Evolutionary conservation across 352 stramenopile species (phyloP).

Genomic region (Plasmopara viticola): DNA sequence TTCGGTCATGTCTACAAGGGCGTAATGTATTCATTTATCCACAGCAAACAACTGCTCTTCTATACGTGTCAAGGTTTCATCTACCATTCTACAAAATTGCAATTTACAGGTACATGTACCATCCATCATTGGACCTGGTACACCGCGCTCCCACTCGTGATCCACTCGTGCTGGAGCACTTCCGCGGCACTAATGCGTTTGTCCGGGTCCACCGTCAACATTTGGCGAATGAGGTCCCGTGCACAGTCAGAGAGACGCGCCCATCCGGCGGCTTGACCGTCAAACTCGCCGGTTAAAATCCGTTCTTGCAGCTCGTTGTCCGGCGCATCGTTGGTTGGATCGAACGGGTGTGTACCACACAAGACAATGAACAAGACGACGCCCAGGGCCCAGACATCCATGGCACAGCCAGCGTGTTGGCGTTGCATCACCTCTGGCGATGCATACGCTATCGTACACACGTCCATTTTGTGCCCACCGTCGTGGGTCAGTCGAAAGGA

Average conservation of each 20-base stretch:
- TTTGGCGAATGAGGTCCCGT: constrained; percentile 33
- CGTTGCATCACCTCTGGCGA: constrained; percentile 38
- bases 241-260: constrained; percentile 33
- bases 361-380: constrained; percentile 55
- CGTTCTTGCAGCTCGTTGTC: constrained; percentile 34
- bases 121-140: neutral
- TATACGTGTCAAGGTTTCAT: constrained; percentile 4
- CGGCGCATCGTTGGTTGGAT: constrained; percentile 41
- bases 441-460: constrained; percentile 34
- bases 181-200: constrained; percentile 37
- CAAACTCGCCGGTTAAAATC: constrained; percentile 37
- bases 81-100: neutral
- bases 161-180: constrained; percentile 50
- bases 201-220: constrained; percentile 38
- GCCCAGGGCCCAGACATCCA: constrained; percentile 54
- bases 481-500: constrained; percentile 33
- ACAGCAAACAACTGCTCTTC: neutral
- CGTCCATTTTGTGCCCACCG: constrained; percentile 10
- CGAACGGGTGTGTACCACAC: constrained; percentile 47
- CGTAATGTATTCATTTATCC: too few relatives aligned
- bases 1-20: too few relatives aligned
- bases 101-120: neutral
- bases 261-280: constrained; percentile 29
- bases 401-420: constrained; percentile 23
- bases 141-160: constrained; percentile 13